These are phyloP conservation scores for Volvox reticuliferus DNA, from an alignment of 139 green algal species.

Conservation along the genomic window DNA sequence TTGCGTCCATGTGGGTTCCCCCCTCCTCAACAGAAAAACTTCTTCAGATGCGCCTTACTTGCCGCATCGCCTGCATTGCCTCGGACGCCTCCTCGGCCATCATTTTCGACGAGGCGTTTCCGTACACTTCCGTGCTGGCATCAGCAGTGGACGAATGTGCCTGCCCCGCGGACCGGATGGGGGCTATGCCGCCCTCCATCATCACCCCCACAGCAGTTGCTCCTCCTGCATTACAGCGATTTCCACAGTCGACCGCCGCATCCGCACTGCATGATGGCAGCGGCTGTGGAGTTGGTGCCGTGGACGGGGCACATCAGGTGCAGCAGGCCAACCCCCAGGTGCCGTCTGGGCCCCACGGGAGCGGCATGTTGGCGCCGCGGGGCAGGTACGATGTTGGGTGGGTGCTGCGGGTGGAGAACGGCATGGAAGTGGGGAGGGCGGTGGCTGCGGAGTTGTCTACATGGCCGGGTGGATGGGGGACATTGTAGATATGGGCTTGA, in stretches of 20 bases:
- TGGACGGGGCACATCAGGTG: background rate
- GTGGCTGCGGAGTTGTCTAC: too few species aligned
- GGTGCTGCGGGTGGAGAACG: too few species aligned
- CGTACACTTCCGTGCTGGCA: background rate
- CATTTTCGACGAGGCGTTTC: constrained; percentile 33
- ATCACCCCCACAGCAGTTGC: too few species aligned
- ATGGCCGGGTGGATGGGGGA: too few species aligned
- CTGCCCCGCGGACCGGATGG: background rate
- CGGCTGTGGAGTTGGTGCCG: too few species aligned
- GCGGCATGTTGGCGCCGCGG: too few species aligned
- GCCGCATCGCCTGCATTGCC: constrained; percentile 35
- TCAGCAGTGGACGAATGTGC: background rate
- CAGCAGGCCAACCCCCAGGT: background rate
- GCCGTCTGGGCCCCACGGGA: too few species aligned
- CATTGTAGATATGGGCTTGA: too few species aligned
- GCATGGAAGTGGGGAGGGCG: too few species aligned
- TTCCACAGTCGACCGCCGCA: background rate
- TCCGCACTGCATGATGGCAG: background rate
- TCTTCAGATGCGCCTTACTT: constrained; percentile 31
- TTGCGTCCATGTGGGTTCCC: background rate
- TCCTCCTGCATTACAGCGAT: background rate
- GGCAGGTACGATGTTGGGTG: too few species aligned
- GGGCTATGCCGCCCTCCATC: background rate
- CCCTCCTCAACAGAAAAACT: constrained; percentile 3
- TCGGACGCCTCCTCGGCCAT: constrained; percentile 34